phyloP scores from a whole-genome alignment of 2,329 filamentous ascomycete species.

The Ceratocystis huliohia region DNA sequence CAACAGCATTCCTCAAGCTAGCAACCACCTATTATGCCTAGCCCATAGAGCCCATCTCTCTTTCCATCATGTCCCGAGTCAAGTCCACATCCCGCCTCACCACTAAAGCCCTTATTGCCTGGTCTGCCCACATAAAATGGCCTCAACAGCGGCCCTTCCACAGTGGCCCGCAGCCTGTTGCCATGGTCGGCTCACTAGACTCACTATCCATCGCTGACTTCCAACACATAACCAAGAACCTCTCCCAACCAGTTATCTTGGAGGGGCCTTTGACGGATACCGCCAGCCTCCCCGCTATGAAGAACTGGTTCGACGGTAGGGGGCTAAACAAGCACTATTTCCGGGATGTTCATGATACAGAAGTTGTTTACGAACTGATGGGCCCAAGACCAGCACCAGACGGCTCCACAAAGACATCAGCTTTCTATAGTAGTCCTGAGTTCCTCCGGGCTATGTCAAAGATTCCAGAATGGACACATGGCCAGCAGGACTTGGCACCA shows the following conservation, averaged over 20 bases:
- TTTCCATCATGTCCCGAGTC: neutral
- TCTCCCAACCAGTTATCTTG: slow-evolving; percentile 12
- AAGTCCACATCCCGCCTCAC: neutral
- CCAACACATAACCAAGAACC: neutral
- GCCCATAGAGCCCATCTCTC: neutral
- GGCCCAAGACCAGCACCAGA: slow-evolving; percentile 21
- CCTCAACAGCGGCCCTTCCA: neutral
- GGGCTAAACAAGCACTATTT: slow-evolving; percentile 26
- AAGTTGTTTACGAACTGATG: slow-evolving; percentile 33
- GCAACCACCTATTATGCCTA: no score
- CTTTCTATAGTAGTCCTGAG: slow-evolving; percentile 20
- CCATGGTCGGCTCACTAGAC: neutral
- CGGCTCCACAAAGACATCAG: slow-evolving; percentile 21
- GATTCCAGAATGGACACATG: slow-evolving; percentile 9
- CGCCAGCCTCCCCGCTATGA: slow-evolving; percentile 37
- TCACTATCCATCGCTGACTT: slow-evolving; percentile 6
- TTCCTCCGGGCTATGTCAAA: neutral
- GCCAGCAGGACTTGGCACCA: slow-evolving; percentile 17
- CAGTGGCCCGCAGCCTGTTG: neutral
- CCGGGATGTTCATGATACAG: slow-evolving; percentile 25
- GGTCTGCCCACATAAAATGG: neutral
- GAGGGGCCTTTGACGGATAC: neutral
- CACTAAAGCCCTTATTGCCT: neutral
- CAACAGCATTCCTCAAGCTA: no score
- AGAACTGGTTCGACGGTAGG: slow-evolving; percentile 44